Base-by-base conservation (phyloP, 495 filamentous ascomycete species). In the Penicillium goetzii region DNA sequence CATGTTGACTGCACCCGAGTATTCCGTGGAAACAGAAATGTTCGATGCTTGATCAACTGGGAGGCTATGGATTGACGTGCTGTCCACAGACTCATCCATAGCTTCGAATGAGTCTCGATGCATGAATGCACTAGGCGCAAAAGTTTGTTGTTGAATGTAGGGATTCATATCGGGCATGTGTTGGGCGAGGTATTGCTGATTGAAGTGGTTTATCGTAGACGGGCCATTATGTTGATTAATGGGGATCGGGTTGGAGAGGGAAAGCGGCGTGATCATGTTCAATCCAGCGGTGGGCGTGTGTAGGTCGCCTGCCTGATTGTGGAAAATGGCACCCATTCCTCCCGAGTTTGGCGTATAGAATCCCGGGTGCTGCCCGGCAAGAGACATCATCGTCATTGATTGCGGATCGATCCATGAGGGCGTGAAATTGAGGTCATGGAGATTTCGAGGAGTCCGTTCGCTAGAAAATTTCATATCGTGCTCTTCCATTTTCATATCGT, bases 321-420 rank as follows among this genome's bases (percentile, higher is more conserved):
- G 92, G 63, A 91, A 96, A 49, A 92, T 72, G 3, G 90, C 88
- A 67, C 90, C 93, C 49, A 89, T 87, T n/a, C 90, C 91, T 33
- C 89, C 90, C 3, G 92, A 91, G 1, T 92, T 96, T 2, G 93
- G 93, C 0, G 91, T 93, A 73, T 96, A 97, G 74, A 96, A 93
- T 23, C 89, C 89, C 26, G 89, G 86, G 41, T 88, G 85, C 58
- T 97, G 92, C 68, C 88, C 91, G 60, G 88, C 88, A 64, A 95
- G 90, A 47, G 81, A 80, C 57, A 86, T 78, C 77, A 97, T 97
- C 5, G 86, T 84, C 67, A 93, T 92, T 4, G 92, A 88, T 69
- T 86, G 90, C 17, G 93, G 87, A 64, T 97, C 94, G 70, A 98
- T 83, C 34, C 93, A 83, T 21, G 93, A 93, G 11, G 93, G 90